Base-by-base conservation (phyloP, 1,284 basidiomycete species). In the Marasmius sp. region DNA sequence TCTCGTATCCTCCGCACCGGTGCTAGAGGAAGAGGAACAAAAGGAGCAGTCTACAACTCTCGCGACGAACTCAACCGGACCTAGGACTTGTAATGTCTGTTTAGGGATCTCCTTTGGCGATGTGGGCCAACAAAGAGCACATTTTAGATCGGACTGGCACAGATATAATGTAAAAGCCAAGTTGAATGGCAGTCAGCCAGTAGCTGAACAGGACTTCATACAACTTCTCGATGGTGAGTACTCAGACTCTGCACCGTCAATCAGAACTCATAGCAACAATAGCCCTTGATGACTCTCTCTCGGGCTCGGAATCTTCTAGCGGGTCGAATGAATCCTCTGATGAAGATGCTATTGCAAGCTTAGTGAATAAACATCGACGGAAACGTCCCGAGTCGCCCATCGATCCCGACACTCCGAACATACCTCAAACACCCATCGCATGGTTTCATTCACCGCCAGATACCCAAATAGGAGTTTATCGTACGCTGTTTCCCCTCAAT, bases 121-220 rank as follows among this genome's bases (percentile, higher is more conserved):
- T 59, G 85, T 97, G 2, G 86, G 92, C 36, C 91, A 93, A 59
- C 95, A 98, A 71, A 84, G 96, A 52, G 75, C 80, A 0, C 97
- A 99, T 75, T 98, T 94, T 74, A 89, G 91, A 69, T 94, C 93
- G 34, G 96, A 98, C 75, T 98, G 97, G 97, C 97, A 99, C 82
- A 85, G 95, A 58, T 98, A 97, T 78, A 99, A 99, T 72, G 92
- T 96, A 64, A 97, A 97, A 75, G 83, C 86, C 53, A 88, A 87
- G 61, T 76, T 95, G 39, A 78, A 78, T 59, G 86, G 88, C 16
- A 82, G 83, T 41, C 81, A 78, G 36, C 74, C 87, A 16, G 86
- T 94, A 14, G 78, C 84, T 0, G 92, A 94, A 68, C 71, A 82
- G 27, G 84, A 88, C 39, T 98, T 96, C 70, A 78, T 85, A 34